Conservation (phyloP, 495 filamentous ascomycete genomes). For the Sphaerosporella brunnea region DNA sequence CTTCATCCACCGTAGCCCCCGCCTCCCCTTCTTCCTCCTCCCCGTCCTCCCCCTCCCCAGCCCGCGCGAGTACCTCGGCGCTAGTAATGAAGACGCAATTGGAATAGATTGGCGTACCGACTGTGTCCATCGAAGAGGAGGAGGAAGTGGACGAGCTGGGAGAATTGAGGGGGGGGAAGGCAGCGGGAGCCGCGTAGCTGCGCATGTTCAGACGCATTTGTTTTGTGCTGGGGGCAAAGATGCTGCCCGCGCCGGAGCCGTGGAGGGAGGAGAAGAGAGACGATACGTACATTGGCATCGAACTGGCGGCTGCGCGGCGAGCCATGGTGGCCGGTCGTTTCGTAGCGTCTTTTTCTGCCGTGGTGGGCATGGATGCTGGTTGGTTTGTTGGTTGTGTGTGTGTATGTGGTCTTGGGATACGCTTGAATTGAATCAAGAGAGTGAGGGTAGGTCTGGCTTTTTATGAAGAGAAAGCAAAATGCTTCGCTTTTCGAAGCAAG, state of each 20-base stretch:
- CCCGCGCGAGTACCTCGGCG: conserved; percentile 1
- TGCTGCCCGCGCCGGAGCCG: not conserved
- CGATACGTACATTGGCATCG: not conserved
- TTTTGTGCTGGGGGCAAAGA: not conserved
- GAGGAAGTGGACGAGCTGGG: not conserved
- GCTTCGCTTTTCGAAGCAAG: too few species aligned
- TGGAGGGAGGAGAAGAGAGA: not conserved
- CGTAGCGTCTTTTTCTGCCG: too few species aligned
- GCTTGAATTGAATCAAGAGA: too few species aligned
- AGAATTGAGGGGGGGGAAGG: not conserved
- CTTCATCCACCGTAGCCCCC: too few species aligned
- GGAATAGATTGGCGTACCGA: not conserved
- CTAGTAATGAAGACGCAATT: conserved; percentile 3
- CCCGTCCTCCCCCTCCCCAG: conserved; percentile 4
- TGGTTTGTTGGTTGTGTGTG: too few species aligned
- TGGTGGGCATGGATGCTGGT: too few species aligned
- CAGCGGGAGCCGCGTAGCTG: not conserved
- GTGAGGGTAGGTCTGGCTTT: too few species aligned
- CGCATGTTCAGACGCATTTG: not conserved
- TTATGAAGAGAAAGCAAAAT: too few species aligned
- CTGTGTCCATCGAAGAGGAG: not conserved
- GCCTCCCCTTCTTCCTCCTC: not conserved
- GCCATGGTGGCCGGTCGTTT: too few species aligned
- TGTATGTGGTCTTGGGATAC: too few species aligned
- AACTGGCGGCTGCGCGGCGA: too few species aligned